Conservation (phyloP, 768 basidiomycete species). For the Leucocoprinus sp. region DNA sequence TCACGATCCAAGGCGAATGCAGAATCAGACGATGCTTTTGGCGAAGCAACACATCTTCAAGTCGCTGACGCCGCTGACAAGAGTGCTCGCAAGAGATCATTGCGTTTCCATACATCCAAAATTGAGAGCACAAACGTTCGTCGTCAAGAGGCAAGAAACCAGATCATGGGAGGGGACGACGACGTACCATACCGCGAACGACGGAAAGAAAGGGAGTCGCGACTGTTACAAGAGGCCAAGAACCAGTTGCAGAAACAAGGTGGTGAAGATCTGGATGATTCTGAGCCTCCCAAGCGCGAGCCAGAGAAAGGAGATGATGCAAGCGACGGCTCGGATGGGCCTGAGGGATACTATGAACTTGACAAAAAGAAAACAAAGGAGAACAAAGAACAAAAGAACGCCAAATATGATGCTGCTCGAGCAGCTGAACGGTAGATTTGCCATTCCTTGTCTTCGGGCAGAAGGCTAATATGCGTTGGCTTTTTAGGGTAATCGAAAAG, state of each 20-base stretch:
- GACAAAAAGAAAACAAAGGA: constrained; percentile 67
- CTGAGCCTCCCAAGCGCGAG: constrained; percentile 32
- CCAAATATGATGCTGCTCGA: constrained; percentile 62
- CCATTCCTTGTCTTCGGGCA: not conserved
- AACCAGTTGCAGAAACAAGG: constrained; percentile 38
- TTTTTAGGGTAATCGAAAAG: constrained; percentile 15
- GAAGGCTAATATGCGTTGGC: constrained; percentile 12
- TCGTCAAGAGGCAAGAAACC: constrained; percentile 63
- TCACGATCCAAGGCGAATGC: constrained; percentile 17
- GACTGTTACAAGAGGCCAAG: constrained; percentile 46
- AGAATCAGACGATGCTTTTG: constrained; percentile 47
- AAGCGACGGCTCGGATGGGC: constrained; percentile 37
- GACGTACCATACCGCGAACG: constrained; percentile 87
- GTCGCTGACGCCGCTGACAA: constrained; percentile 79
- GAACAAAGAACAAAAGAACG: constrained; percentile 74
- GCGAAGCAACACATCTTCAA: constrained; percentile 65
- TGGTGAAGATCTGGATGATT: constrained; percentile 62
- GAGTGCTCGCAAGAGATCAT: constrained; percentile 65
- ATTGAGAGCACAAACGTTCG: constrained; percentile 78
- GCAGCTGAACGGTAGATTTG: constrained; percentile 48
- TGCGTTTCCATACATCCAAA: constrained; percentile 90
- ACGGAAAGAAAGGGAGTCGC: constrained; percentile 51
- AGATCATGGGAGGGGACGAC: constrained; percentile 82
- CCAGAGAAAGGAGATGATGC: constrained; percentile 29
- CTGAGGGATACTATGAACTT: constrained; percentile 85